Percentiles rank a stretch among this genome's conserved stretches.
phyloP scores from a whole-genome alignment of 306 rosid genomes.

The Prosopis cineraria region DNA sequence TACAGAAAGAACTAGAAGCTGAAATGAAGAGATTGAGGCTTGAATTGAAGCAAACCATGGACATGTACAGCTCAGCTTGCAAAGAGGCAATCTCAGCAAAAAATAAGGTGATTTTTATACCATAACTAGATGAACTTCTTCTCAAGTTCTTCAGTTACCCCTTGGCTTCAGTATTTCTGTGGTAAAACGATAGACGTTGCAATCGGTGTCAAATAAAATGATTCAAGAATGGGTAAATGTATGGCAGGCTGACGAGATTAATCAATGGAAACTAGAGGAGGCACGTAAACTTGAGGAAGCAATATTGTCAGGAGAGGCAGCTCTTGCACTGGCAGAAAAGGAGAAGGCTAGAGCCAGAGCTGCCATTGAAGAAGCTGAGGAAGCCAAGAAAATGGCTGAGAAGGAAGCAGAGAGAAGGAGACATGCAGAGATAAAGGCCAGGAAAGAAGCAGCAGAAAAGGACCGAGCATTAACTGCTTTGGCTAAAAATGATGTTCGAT shows the following conservation, averaged over 20 bases:
- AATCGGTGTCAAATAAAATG: slow-evolving; percentile 7
- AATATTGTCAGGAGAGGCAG: slow-evolving; percentile 80
- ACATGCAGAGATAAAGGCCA: slow-evolving; percentile 75
- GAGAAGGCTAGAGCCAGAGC: slow-evolving; percentile 90
- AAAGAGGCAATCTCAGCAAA: slow-evolving; percentile 97
- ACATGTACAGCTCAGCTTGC: slow-evolving; percentile 97
- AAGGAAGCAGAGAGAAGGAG: slow-evolving; percentile 73
- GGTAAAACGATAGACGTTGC: background rate
- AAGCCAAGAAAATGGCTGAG: slow-evolving; percentile 76
- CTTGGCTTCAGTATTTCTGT: background rate
- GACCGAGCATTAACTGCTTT: slow-evolving; percentile 55
- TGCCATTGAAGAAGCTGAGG: slow-evolving; percentile 83
- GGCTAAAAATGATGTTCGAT: slow-evolving; percentile 59
- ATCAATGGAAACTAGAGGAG: slow-evolving; percentile 78
- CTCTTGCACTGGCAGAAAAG: slow-evolving; percentile 80
- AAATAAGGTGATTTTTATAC: slow-evolving; percentile 59
- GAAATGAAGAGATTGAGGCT: slow-evolving; percentile 89
- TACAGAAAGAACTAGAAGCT: slow-evolving; percentile 74
- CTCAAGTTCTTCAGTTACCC: background rate
- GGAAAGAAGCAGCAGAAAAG: slow-evolving; percentile 76
- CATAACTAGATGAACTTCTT: background rate
- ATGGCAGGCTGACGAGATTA: slow-evolving; percentile 76
- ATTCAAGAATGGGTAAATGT: slow-evolving; percentile 21
- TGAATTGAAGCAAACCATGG: slow-evolving; percentile 94
- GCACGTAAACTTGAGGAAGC: slow-evolving; percentile 62